Evolutionary conservation across 805 yeast species (phyloP).

Genomic region (Alloascoidea hylecoeti): DNA sequence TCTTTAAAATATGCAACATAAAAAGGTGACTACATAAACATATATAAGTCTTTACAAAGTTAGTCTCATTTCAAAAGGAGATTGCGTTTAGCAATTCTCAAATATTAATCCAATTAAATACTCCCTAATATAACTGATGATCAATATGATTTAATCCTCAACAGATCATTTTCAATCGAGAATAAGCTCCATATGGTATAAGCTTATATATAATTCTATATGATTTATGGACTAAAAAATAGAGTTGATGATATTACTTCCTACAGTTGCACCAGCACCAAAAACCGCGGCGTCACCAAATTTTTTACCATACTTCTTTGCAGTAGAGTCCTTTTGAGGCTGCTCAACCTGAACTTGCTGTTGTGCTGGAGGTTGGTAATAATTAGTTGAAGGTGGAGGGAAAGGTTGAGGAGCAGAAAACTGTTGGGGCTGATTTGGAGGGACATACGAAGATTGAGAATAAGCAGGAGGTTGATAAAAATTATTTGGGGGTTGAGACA

Average conservation of each 20-base stretch:
- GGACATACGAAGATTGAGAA: conserved; percentile 5
- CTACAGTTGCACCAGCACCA: conserved; percentile 94
- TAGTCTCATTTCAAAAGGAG: no score
- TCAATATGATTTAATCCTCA: no score
- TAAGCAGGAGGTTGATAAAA: conserved; percentile 8
- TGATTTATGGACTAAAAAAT: conserved; percentile 32
- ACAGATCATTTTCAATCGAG: no score
- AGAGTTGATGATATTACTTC: conserved; percentile 66
- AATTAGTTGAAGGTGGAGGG: conserved; percentile 36
- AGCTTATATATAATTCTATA: no score
- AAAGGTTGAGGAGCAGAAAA: conserved; percentile 20
- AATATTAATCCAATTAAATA: no score
- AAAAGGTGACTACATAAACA: no score
- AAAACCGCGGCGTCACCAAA: conserved; percentile 88
- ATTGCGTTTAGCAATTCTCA: no score
- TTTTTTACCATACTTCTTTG: conserved; percentile 62
- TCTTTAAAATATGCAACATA: no score
- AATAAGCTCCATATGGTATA: no score
- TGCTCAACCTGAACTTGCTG: conserved; percentile 10
- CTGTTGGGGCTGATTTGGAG: conserved; percentile 9
- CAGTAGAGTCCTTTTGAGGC: conserved; percentile 13
- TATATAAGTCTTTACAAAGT: no score
- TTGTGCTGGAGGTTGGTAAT: conserved; percentile 21
- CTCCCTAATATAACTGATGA: no score
- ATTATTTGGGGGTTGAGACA: no score